Percentiles rank a stretch among this genome's conserved stretches.
Conservation (phyloP, 2,329 filamentous ascomycete genomes). For the Apiospora sp. region DNA sequence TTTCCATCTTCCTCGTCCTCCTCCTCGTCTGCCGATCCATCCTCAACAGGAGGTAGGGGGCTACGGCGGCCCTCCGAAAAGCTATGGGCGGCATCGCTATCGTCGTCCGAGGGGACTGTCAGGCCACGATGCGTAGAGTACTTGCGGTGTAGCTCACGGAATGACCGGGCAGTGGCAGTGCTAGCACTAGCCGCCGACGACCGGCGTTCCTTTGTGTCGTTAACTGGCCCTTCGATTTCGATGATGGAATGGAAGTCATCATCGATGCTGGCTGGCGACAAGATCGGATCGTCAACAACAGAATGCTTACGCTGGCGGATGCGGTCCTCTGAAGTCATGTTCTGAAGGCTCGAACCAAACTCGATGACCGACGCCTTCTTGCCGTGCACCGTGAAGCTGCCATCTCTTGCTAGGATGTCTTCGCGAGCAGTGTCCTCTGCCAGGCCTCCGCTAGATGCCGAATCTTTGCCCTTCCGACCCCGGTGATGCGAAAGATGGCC, state of each 20-base stretch:
- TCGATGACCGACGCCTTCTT: constrained; percentile 98
- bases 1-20: constrained; percentile 41
- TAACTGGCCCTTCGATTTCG: constrained; percentile 52
- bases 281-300: constrained; percentile 50
- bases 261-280: constrained; percentile 48
- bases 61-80: constrained; percentile 66
- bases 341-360: constrained; percentile 92
- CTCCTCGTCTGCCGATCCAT: constrained; percentile 42
- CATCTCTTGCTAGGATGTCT: constrained; percentile 79
- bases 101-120: constrained; percentile 61
- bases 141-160: constrained; percentile 67
- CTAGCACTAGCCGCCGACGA: constrained; percentile 71
- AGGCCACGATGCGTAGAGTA: constrained; percentile 60
- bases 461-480: constrained; percentile 80
- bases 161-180: constrained; percentile 72
- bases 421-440: constrained; percentile 61
- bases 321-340: constrained; percentile 76
- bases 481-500: constrained; percentile 72
- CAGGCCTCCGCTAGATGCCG: constrained; percentile 63
- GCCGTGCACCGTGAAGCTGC: constrained; percentile 94
- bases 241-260: constrained; percentile 64
- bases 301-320: constrained; percentile 68
- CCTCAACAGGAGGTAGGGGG: constrained; percentile 61
- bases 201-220: constrained; percentile 56
- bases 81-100: constrained; percentile 67